Conservation (phyloP, 2,329 filamentous ascomycete genomes). For the Coniella vitis region DNA sequence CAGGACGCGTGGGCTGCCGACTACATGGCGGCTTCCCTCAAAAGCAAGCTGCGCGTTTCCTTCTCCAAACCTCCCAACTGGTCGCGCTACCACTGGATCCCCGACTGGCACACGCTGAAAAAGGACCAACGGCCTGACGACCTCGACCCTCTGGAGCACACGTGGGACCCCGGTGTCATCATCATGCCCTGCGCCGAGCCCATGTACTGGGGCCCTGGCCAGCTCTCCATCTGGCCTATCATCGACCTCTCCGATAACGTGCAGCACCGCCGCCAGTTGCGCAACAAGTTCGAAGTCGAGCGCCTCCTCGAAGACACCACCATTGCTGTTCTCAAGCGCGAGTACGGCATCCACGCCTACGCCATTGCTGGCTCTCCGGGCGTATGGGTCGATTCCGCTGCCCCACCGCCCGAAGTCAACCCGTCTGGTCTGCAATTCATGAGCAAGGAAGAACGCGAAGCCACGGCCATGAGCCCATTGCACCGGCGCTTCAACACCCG, state of each 20-base stretch:
- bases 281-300: conserved; percentile 9
- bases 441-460: neutral
- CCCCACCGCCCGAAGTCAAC: conserved; percentile 4
- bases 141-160: conserved; percentile 1
- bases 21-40: conserved; percentile 3
- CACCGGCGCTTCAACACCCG: neutral
- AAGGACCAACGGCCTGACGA: neutral
- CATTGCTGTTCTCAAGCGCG: conserved; percentile 5
- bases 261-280: neutral
- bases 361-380: conserved; percentile 3
- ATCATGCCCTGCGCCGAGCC: conserved; percentile 13
- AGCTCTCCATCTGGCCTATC: conserved; percentile 13
- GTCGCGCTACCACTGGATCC: conserved; percentile 5
- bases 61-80: conserved; percentile 9
- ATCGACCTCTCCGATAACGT: conserved; percentile 8
- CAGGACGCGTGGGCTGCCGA: conserved; percentile 8
- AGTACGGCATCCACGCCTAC: conserved; percentile 5
- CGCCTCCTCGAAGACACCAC: conserved; percentile 11
- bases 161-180: conserved; percentile 8
- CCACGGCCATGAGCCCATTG: too few species aligned
- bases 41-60: neutral
- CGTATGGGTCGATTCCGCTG: conserved; percentile 12
- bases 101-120: neutral
- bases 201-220: conserved; percentile 14
- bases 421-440: neutral